phyloP scores from a whole-genome alignment of 2,329 filamentous ascomycete species.

The Mycocentrospora acerina region DNA sequence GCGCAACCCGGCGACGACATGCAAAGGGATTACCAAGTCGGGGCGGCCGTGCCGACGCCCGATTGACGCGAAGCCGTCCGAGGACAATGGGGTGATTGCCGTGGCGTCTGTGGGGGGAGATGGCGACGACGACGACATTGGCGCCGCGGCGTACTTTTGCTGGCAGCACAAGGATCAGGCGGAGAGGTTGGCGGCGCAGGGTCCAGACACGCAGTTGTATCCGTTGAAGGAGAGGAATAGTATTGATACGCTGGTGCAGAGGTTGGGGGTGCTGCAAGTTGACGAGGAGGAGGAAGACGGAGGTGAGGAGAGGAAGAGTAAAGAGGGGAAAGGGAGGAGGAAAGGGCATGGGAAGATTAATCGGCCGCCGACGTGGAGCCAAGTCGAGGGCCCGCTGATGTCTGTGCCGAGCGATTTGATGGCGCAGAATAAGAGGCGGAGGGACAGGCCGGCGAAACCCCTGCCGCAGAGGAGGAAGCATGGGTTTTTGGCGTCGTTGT shows the following conservation, averaged over 20 bases:
- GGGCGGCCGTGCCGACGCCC: slow-evolving; percentile 82
- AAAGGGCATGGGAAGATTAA: slow-evolving; percentile 26
- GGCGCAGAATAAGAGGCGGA: slow-evolving; percentile 25
- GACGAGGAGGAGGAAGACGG: slow-evolving; percentile 40
- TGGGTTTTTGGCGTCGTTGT: slow-evolving; percentile 47
- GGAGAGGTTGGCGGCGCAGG: slow-evolving; percentile 33
- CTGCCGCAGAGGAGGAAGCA: slow-evolving; percentile 26
- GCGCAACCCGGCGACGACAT: slow-evolving; percentile 79
- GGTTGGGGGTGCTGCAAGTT: slow-evolving; percentile 73
- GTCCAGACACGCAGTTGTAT: slow-evolving; percentile 48
- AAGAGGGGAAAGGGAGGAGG: slow-evolving; percentile 17
- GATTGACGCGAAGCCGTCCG: slow-evolving; percentile 54
- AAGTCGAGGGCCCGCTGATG: slow-evolving; percentile 49
- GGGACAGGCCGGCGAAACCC: slow-evolving; percentile 18
- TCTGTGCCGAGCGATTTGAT: slow-evolving; percentile 45
- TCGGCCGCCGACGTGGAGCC: slow-evolving; percentile 48
- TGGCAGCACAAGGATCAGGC: slow-evolving; percentile 96
- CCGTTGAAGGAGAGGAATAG: slow-evolving; percentile 70
- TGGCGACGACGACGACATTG: slow-evolving; percentile 56
- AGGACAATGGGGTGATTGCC: slow-evolving; percentile 43
- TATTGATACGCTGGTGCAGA: slow-evolving; percentile 81
- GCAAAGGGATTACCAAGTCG: slow-evolving; percentile 78
- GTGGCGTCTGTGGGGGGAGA: slow-evolving; percentile 41
- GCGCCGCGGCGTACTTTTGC: slow-evolving; percentile 71
- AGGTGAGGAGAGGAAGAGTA: slow-evolving; percentile 30